Base-by-base conservation (phyloP, 2,329 filamentous ascomycete genomes). In the Alternaria sp. region DNA sequence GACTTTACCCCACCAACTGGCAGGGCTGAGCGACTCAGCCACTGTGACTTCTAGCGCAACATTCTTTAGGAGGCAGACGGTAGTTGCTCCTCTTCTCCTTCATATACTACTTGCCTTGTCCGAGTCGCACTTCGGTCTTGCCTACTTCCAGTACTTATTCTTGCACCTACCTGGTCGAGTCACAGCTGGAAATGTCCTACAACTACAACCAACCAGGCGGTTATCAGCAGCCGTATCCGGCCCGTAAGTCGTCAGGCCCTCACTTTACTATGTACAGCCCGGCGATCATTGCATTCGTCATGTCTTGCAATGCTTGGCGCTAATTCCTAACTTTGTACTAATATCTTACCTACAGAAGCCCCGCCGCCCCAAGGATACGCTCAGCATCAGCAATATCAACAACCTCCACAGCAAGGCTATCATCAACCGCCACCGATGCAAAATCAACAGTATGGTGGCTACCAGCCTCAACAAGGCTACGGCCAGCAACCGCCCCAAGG, bases 361-460 rank as follows among this genome's bases (percentile, higher is more conserved):
- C 70, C 66, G 40, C 46, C 54, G 24, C 62, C 62, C 52, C 70
- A 72, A 58, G 67, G 67, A 8, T 71, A 72, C 58, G 68, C 66
- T 45, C 69, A 67, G 51, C 58, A 46, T 24, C 54, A 41, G 28
- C 54, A 41, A 31, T 52, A 42, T 52, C 55, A 58, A 24, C 63
- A 58, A 54, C 67, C 57, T 37, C 64, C 61, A 58, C 61, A 65
- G 40, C 62, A 60, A 44, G 54, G 67, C 24, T 70, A 68, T 61
- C 55, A 76, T 37, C 78, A 77, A 56, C 75, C 70, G 55, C 71
- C 65, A 31, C 70, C 67, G 56, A 69, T 72, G 60, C 72, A 77
- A 50, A 69, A 74, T 14, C 67, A 77, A 57, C 65, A 70, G 28
- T 69, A 68, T 51, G 68, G 62, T 23, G 65, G 65, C 44, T 78